Base-by-base conservation (phyloP, 2,329 filamentous ascomycete genomes). In the Fusarium newnesense region DNA sequence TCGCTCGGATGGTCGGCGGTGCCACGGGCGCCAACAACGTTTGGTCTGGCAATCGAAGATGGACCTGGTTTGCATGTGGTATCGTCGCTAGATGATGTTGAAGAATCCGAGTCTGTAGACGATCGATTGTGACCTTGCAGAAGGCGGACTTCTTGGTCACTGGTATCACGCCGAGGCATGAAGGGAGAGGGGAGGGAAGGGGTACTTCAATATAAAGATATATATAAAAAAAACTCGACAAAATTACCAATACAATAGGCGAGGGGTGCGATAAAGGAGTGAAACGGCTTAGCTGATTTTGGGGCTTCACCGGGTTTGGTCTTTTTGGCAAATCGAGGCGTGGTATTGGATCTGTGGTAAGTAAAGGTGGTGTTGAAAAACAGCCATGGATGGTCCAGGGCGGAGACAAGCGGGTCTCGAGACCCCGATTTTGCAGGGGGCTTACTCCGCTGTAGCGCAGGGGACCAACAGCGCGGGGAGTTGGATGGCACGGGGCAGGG, bases 61-160 rank as follows among this genome's bases (percentile, higher is more conserved):
- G 58, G 59, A 28, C 72, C 67, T 64, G 66, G 69, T 60, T 70
- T 59, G 77, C 79, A 81, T 80, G 76, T 79, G 78, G 73, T 69
- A 61, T 75, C 62, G 68, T 76, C 60, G 69, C 73, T 67, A 66
- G 72, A 74, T 71, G 61, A 69, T 59, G 64, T 69, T 66, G 56
- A 68, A 32, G 66, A 53, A 43, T 68, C 56, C 15, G 70, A 68
- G 32, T 74, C 63, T 57, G 39, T 43, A 36, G 69, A 72, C 42
- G 67, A 32, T 64, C 65, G 53, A 54, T 78, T 67, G 68, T 72
- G 40, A 42, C 60, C 64, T 73, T 60, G 66, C 7, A 72, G 64
- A 52, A 75, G 73, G 69, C 65, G 64, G 67, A 73, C 74, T 67
- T 75, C 67, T 70, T 77, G 75, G 60, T 73, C 76, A 42, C 54